Conservation (phyloP, 192 early-diverging fungal genomes). For the Coemansia biformis region DNA sequence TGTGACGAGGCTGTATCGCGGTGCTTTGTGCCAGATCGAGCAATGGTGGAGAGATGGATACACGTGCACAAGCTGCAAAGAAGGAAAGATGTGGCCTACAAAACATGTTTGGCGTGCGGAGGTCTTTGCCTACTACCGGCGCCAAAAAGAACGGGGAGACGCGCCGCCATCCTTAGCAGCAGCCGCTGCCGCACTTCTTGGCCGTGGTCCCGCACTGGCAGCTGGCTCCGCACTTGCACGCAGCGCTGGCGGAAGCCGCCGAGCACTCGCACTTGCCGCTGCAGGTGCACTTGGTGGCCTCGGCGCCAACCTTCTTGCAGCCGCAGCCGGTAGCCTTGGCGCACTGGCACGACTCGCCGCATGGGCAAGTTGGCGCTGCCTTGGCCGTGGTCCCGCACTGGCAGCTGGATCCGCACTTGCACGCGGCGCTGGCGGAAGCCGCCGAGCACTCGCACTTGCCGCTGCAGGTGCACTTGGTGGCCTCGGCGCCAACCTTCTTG, state of each 20-base stretch:
- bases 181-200: conserved; percentile 10
- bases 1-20: no score
- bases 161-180: conserved; percentile 2
- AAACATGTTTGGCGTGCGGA: no score
- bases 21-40: no score
- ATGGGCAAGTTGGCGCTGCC: no score
- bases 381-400: conserved; percentile 11
- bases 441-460: conserved; percentile 19
- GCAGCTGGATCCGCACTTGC: conserved; percentile 30
- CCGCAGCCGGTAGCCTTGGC: conserved; percentile 1
- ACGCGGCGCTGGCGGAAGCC: conserved; percentile 21
- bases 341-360: conserved; percentile 8
- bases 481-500: conserved; percentile 10
- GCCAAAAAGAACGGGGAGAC: no score
- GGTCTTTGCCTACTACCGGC: no score
- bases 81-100: no score
- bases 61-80: no score
- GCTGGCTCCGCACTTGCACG: conserved; percentile 25
- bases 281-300: conserved; percentile 18
- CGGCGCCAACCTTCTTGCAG: conserved; percentile 13
- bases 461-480: conserved; percentile 23
- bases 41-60: no score
- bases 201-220: conserved; percentile 20
- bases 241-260: conserved; percentile 3
- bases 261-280: conserved; percentile 22